These are phyloP conservation scores for Anacardium occidentale DNA, from an alignment of 345 rosid genomes.

Conservation along the genomic window DNA sequence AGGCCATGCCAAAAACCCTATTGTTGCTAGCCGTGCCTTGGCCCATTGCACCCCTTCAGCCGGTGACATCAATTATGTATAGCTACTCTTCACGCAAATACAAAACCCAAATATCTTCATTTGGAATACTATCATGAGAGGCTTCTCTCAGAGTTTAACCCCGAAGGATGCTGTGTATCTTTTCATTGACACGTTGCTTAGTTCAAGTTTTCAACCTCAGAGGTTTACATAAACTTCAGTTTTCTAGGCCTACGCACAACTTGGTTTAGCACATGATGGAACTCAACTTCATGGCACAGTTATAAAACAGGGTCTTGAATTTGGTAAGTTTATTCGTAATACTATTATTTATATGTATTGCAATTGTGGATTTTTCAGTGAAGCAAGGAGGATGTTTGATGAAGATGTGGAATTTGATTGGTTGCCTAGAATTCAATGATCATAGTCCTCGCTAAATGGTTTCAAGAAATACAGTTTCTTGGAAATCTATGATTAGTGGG, in stretches of 20 bases:
- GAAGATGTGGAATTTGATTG: constrained; percentile 39
- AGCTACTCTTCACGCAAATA: constrained; percentile 45
- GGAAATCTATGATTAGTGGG: constrained; percentile 81
- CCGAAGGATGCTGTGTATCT: constrained; percentile 52
- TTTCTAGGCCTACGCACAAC: constrained; percentile 62
- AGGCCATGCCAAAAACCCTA: constrained; percentile 43
- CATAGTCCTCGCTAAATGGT: constrained; percentile 60
- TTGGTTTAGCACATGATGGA: constrained; percentile 52
- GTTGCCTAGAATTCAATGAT: constrained; percentile 79
- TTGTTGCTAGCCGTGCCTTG: constrained; percentile 62
- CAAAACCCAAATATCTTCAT: constrained; percentile 49
- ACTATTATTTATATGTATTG: constrained; percentile 61
- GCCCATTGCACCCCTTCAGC: constrained; percentile 56
- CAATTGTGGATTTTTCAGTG: constrained; percentile 52
- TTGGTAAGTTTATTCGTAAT: constrained; percentile 51
- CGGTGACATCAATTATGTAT: constrained; percentile 71
- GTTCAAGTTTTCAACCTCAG: constrained; percentile 47
- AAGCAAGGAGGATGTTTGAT: constrained; percentile 50
- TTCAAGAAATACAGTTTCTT: constrained; percentile 45
- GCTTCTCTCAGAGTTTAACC: constrained; percentile 58
- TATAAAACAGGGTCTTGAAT: constrained; percentile 59
- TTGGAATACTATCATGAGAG: constrained; percentile 77
- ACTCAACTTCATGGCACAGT: constrained; percentile 69
- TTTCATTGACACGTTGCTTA: constrained; percentile 55
- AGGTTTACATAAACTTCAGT: constrained; percentile 77